Conservation (phyloP, 306 rosid genomes). For the Calophaca sinica region DNA sequence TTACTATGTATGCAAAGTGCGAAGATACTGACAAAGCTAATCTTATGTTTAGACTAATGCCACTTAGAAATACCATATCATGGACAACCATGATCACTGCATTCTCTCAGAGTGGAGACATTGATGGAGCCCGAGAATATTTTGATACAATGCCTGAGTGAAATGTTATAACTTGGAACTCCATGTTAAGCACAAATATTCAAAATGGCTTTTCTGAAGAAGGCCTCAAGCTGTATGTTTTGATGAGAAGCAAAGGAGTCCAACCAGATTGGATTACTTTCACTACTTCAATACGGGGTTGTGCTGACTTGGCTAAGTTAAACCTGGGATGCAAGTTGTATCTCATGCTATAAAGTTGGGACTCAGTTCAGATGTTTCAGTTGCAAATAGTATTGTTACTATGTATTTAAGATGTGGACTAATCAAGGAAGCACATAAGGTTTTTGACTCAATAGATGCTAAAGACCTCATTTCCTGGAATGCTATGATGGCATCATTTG, state of each 20-base stretch:
- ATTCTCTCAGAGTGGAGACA: slow-evolving; percentile 62
- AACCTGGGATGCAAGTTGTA: slow-evolving; percentile 64
- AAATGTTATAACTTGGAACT: slow-evolving; percentile 72
- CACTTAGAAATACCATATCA: slow-evolving; percentile 66
- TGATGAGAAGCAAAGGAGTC: slow-evolving; percentile 59
- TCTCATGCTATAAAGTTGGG: slow-evolving; percentile 61
- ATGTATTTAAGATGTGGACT: slow-evolving; percentile 76
- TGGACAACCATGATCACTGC: slow-evolving; percentile 75
- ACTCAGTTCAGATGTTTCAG: slow-evolving; percentile 57
- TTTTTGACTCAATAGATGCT: slow-evolving; percentile 52
- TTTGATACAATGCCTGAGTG: slow-evolving; percentile 70
- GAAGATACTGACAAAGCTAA: slow-evolving; percentile 58
- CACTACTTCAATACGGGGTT: slow-evolving; percentile 61
- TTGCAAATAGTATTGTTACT: slow-evolving; percentile 67
- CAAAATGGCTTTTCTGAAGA: slow-evolving; percentile 71
- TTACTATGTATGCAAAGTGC: slow-evolving; percentile 73
- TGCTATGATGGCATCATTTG: slow-evolving; percentile 70
- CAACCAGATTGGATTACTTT: slow-evolving; percentile 66
- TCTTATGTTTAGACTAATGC: slow-evolving; percentile 58
- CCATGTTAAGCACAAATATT: slow-evolving; percentile 65
- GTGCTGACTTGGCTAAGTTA: slow-evolving; percentile 71
- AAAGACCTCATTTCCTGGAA: slow-evolving; percentile 76
- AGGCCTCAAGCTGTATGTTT: slow-evolving; percentile 62
- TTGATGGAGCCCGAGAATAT: slow-evolving; percentile 57
- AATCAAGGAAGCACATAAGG: slow-evolving; percentile 59